Base-by-base conservation (phyloP, 2,329 filamentous ascomycete species). In the Volutella citrinella region DNA sequence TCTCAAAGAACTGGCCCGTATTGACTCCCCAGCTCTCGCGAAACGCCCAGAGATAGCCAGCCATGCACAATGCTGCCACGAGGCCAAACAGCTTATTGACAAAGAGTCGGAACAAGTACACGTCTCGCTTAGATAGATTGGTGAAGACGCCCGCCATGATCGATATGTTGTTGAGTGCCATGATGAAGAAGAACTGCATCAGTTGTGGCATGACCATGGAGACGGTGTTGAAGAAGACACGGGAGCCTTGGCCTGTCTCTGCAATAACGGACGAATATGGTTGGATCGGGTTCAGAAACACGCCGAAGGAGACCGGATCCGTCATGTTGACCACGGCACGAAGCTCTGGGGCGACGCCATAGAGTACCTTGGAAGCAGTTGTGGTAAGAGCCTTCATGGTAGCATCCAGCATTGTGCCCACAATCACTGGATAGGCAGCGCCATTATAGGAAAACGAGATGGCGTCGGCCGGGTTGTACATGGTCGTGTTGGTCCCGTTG, bases 11-110 rank as follows among this genome's bases (percentile, higher is more conserved):
- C 37, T 51, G 35, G 5, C 27, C 19, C 8, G 49, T 56, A 19
- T 54, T 53, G 4, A 68, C 62, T 5, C 46, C 29, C 67, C 67
- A 70, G 11, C 40, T 46, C 24, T 62, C 61, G 3, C 57, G 48
- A 40, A 67, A 70, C 1, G 62, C 66, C 67, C 66, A 70, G 32
- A 66, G 57, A 23, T 56, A 59, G 1, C 63, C 66, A 0, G 61
- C 41, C 28, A 59, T 56, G 31, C 54, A 57, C 7, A 70, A 45
- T 1, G 60, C 55, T 12, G 57, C 57, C 27, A 64, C 25, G 32
- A 61, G 43, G 3, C 52, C 52, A 47, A 59, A 63, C 6, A 49
- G 7, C 10, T 55, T 28, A 11, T 54, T 52, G 10, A 57, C 34
- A 12, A 37, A 19, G 34, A 52, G 40, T 10, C 49, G 42, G 9